Evolutionary conservation across 495 filamentous ascomycete genomes (phyloP).

Genomic region (Xylaria nigripes): DNA sequence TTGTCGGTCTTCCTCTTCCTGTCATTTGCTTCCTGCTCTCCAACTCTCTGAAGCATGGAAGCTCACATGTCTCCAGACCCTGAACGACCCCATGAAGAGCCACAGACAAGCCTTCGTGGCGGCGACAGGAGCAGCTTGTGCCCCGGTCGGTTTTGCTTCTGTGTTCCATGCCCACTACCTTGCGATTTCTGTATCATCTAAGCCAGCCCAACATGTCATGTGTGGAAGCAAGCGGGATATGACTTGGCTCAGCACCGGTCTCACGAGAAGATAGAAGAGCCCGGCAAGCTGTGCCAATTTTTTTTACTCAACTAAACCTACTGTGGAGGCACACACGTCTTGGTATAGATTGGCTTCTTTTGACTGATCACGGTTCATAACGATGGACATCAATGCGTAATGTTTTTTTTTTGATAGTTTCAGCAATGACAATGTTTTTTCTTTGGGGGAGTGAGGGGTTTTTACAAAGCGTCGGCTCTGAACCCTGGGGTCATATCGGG

Average conservation of each 20-base stretch:
- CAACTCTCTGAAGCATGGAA: neutral
- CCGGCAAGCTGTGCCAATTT: neutral
- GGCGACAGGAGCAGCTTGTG: conserved; percentile 29
- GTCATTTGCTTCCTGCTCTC: neutral
- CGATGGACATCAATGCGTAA: too few species aligned
- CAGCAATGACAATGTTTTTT: neutral
- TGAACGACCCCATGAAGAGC: conserved; percentile 30
- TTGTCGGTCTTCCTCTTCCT: too few species aligned
- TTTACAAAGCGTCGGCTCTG: neutral
- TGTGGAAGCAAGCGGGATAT: neutral
- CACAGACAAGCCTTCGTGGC: conserved; percentile 29
- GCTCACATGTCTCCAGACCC: conserved; percentile 23
- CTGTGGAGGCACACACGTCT: too few species aligned
- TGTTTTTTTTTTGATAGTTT: too few species aligned
- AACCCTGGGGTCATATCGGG: neutral
- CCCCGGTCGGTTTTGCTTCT: conserved; percentile 39
- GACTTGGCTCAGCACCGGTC: neutral
- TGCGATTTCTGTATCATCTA: conserved; percentile 38
- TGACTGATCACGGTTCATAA: too few species aligned
- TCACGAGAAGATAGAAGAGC: neutral
- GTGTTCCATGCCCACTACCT: conserved; percentile 36
- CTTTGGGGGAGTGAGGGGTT: too few species aligned
- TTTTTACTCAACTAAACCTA: too few species aligned
- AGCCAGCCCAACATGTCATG: neutral
- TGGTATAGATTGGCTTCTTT: too few species aligned